Conservation (phyloP, 1,284 basidiomycete species). For the Xerocomus amazonicus region DNA sequence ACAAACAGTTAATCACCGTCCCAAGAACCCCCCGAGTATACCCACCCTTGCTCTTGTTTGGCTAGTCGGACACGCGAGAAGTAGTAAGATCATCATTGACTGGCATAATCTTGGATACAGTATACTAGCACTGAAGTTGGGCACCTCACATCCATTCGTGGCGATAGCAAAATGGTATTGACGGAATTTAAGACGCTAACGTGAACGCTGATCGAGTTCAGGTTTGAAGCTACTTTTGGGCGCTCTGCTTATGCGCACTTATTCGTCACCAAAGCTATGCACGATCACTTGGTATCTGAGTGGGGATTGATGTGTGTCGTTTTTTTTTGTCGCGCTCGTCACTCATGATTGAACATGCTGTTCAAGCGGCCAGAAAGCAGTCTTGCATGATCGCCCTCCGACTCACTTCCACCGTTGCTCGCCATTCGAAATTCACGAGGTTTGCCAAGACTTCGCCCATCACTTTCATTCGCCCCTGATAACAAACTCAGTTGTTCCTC, state of each 20-base stretch:
- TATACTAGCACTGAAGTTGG: constrained; percentile 83
- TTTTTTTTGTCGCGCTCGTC: constrained; percentile 1
- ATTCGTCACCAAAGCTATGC: constrained; percentile 92
- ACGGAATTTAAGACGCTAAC: background rate
- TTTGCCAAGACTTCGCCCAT: constrained; percentile 30
- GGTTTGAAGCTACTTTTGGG: constrained; percentile 83
- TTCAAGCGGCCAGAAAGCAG: constrained; percentile 68
- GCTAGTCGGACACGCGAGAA: constrained; percentile 62
- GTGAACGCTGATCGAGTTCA: constrained; percentile 32
- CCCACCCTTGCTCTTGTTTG: constrained; percentile 89
- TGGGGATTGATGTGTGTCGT: constrained; percentile 75
- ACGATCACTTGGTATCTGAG: constrained; percentile 60
- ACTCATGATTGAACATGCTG: constrained; percentile 8
- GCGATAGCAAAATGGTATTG: constrained; percentile 67
- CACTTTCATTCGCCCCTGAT: constrained; percentile 21
- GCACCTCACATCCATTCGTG: constrained; percentile 66
- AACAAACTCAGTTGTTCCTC: constrained; percentile 48
- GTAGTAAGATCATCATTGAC: constrained; percentile 90
- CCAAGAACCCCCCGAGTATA: constrained; percentile 93
- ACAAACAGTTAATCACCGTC: constrained; percentile 6
- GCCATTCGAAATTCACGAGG: constrained; percentile 71
- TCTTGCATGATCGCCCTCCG: constrained; percentile 88
- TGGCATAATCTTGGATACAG: constrained; percentile 99
- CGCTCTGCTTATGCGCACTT: constrained; percentile 82
- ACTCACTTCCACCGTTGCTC: constrained; percentile 71